Evolutionary conservation across 2,329 filamentous ascomycete genomes (phyloP), one percentile per base, ranked within the genome.

Genomic region (Mollisia scopiformis): DNA sequence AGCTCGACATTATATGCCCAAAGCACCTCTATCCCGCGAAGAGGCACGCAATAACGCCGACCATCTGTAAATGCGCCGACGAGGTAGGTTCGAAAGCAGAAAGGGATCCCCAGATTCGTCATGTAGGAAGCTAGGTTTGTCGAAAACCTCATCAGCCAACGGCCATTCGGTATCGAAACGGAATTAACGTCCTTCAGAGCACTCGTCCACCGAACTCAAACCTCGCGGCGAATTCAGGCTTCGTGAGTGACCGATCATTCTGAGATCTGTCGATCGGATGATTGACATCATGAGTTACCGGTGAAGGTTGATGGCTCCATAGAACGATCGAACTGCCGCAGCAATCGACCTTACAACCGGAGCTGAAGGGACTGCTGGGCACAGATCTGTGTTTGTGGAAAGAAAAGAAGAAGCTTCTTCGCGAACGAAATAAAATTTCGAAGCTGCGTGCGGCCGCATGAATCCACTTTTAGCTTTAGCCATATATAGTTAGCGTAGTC

Each of bases 251-350:
- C 81, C 79, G 77, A 80, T 95, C 85, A 73, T 77, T 97, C 89
- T 96, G 77, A 91, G 89, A 95, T 88, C 91, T 95, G 93, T 96
- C 92, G 90, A 93, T 91, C 87, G 89, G 90, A 93, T 41, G 82
- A 92, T 90, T 88, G 84, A 90, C 89, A 93, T 86, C 90, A 92
- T 88, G 35, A 58, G 55, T 35, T 66, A 65, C 63, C 67, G 50
- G 57, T 70, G 55, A 71, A 69, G 68, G 73, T 67, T 66, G 85
- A 88, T 91, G 89, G 88, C 88, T 93, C 90, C 90, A 88, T 92
- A 75, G 77, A 80, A 69, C 84, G 87, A 92, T 91, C 90, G 91
- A 94, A 86, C 88, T 94, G 91, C 87, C 83, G 74, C 86, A 90
- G 84, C 79, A 84, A 83, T 93, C 91, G 78, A 94, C 91, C 88